Evolutionary conservation across 768 basidiomycete species (phyloP).

Genomic region (Naganishia randhawae): DNA sequence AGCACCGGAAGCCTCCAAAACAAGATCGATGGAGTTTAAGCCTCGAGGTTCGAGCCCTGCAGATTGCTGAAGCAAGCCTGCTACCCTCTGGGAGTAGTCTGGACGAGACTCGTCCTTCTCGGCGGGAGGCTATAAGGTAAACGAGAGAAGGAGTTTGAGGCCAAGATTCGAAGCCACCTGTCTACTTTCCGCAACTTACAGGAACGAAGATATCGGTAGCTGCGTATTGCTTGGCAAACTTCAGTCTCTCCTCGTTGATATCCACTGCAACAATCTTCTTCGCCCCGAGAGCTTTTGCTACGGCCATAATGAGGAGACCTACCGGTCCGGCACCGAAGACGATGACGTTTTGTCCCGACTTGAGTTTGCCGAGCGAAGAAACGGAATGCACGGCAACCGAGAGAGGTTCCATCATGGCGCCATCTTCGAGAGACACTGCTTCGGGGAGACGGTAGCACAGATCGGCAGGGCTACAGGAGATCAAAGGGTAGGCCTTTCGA

Average conservation of each 20-base stretch:
- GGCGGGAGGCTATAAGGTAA: slow-evolving; percentile 59
- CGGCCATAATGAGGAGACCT: slow-evolving; percentile 82
- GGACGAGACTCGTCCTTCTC: slow-evolving; percentile 62
- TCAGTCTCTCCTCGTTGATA: slow-evolving; percentile 62
- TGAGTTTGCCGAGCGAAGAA: slow-evolving; percentile 67
- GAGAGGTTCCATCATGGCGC: slow-evolving; percentile 95
- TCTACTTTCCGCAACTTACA: slow-evolving; percentile 31
- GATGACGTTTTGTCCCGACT: slow-evolving; percentile 69
- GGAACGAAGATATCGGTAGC: slow-evolving; percentile 63
- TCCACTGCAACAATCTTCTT: slow-evolving; percentile 66
- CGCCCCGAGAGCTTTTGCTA: slow-evolving; percentile 90
- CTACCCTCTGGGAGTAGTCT: slow-evolving; percentile 70
- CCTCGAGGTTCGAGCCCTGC: slow-evolving; percentile 72
- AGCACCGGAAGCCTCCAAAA: slow-evolving; percentile 88
- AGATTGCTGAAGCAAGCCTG: slow-evolving; percentile 61
- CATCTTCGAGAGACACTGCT: slow-evolving; percentile 83
- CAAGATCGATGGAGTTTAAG: slow-evolving; percentile 68
- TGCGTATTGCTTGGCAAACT: slow-evolving; percentile 80
- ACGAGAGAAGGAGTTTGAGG: neutral
- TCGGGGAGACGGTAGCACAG: slow-evolving; percentile 67
- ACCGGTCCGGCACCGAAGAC: slow-evolving; percentile 83
- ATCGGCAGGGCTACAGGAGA: slow-evolving; percentile 60
- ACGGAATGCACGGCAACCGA: slow-evolving; percentile 89
- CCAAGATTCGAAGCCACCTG: neutral
- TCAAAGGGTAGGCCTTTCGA: neutral